Evolutionary conservation across 495 filamentous ascomycete genomes (phyloP).

Genomic region (Tuber calosporum): DNA sequence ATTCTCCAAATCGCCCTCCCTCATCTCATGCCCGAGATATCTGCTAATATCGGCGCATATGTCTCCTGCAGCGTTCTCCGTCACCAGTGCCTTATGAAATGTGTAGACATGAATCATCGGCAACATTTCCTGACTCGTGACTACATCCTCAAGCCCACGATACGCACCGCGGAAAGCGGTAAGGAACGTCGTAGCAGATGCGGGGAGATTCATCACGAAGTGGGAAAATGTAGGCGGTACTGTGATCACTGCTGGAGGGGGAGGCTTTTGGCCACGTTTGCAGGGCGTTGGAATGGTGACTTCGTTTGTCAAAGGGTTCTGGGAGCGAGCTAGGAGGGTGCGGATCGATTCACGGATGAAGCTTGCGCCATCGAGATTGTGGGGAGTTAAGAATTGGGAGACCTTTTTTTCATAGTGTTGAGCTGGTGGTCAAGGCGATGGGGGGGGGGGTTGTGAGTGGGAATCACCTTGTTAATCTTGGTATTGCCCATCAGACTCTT

Average conservation of each 20-base stretch:
- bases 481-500: conserved; percentile 63
- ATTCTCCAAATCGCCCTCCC: conserved; percentile 52
- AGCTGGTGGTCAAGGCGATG: neutral
- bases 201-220: conserved; percentile 96
- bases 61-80: conserved; percentile 25
- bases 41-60: conserved; percentile 24
- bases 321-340: conserved; percentile 52
- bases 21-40: conserved; percentile 33
- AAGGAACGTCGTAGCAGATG: conserved; percentile 75
- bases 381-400: conserved; percentile 62
- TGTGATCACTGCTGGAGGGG: conserved; percentile 47
- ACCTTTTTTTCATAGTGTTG: conserved; percentile 51
- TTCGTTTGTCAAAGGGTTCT: conserved; percentile 47
- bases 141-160: conserved; percentile 56
- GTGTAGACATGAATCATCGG: conserved; percentile 80
- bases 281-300: conserved; percentile 41
- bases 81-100: conserved; percentile 29
- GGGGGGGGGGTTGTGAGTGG: neutral
- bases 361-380: conserved; percentile 67
- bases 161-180: conserved; percentile 81
- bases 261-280: conserved; percentile 42
- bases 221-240: conserved; percentile 69
- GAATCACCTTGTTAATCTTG: conserved; percentile 62
- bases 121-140: conserved; percentile 54
- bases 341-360: conserved; percentile 69